phyloP scores from a whole-genome alignment of 2,329 filamentous ascomycete species.

The Cyphellophora europaea region DNA sequence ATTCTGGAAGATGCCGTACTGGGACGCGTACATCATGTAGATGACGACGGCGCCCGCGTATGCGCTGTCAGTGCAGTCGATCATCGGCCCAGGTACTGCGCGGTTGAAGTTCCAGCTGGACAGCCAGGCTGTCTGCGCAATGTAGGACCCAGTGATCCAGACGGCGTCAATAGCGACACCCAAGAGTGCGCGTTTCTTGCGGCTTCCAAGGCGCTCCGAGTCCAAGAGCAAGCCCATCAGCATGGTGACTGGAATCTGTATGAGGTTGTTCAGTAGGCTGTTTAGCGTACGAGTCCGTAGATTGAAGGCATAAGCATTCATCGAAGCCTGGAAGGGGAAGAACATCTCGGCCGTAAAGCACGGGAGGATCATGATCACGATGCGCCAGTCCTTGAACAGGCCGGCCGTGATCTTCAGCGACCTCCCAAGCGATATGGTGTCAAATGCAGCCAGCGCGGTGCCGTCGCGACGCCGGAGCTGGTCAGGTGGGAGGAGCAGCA shows the following conservation, averaged over 20 bases:
- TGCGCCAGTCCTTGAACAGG: no score
- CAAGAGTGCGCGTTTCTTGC: constrained; percentile 3
- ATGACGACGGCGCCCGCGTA: constrained; percentile 2
- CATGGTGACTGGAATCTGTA: constrained; percentile 4
- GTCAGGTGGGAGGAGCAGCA: no score
- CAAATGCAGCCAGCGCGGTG: no score
- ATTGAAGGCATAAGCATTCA: constrained; percentile 3
- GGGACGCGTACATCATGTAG: constrained; percentile 5
- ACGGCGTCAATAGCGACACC: constrained; percentile 4
- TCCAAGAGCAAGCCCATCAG: constrained; percentile 2
- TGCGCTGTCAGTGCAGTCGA: constrained; percentile 3
- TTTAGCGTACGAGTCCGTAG: constrained; percentile 2
- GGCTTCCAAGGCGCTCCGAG: not conserved
- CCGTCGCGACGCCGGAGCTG: no score
- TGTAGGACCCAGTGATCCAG: constrained; percentile 4
- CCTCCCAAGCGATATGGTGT: no score
- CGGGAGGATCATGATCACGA: not conserved
- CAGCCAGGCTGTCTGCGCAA: constrained; percentile 5
- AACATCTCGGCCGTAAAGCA: not conserved
- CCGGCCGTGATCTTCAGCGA: no score
- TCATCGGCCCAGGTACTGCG: not conserved
- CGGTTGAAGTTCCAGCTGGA: constrained; percentile 5
- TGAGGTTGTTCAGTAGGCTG: constrained; percentile 4
- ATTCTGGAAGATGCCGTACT: constrained; percentile 4
- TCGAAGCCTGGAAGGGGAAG: constrained; percentile 3